Conservation (phyloP, 495 filamentous ascomycete genomes). For the Aspergillus sparsus region DNA sequence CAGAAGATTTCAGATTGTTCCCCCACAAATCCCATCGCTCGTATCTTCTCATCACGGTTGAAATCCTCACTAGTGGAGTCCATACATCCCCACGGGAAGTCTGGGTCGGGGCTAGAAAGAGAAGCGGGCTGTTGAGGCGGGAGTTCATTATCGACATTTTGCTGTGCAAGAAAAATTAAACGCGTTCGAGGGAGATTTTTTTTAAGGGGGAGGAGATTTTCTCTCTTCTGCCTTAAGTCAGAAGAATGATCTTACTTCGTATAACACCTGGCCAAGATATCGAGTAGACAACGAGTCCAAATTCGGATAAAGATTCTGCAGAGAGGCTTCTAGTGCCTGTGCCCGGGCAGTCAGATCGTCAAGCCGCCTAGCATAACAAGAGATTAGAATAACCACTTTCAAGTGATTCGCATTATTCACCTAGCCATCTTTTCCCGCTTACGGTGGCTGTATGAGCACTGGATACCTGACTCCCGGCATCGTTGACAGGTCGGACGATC, state of each 20-base stretch:
- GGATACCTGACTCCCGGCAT: slow-evolving; percentile 53
- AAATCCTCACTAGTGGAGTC: slow-evolving; percentile 62
- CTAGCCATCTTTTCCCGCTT: slow-evolving; percentile 60
- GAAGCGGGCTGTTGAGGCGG: slow-evolving; percentile 20
- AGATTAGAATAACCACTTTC: slow-evolving; percentile 12
- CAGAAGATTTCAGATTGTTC: slow-evolving; percentile 64
- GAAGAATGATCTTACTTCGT: slow-evolving; percentile 29
- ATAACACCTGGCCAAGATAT: slow-evolving; percentile 39
- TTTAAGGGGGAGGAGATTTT: neutral
- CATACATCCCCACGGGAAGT: slow-evolving; percentile 49
- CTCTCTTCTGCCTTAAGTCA: neutral
- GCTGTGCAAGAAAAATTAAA: slow-evolving; percentile 12
- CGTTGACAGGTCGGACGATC: slow-evolving; percentile 57
- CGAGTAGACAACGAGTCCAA: slow-evolving; percentile 37
- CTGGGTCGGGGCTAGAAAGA: slow-evolving; percentile 32
- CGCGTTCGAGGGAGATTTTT: neutral
- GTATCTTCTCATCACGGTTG: slow-evolving; percentile 51
- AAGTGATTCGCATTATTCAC: slow-evolving; percentile 37
- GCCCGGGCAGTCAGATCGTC: slow-evolving; percentile 42
- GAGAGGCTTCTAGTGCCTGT: slow-evolving; percentile 35
- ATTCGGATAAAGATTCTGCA: slow-evolving; percentile 40
- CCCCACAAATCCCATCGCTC: slow-evolving; percentile 60
- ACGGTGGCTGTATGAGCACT: slow-evolving; percentile 58
- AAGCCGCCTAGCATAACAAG: slow-evolving; percentile 37
- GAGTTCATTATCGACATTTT: slow-evolving; percentile 17